Evolutionary conservation across 768 basidiomycete genomes (phyloP).

Genomic region (Russula earlei): DNA sequence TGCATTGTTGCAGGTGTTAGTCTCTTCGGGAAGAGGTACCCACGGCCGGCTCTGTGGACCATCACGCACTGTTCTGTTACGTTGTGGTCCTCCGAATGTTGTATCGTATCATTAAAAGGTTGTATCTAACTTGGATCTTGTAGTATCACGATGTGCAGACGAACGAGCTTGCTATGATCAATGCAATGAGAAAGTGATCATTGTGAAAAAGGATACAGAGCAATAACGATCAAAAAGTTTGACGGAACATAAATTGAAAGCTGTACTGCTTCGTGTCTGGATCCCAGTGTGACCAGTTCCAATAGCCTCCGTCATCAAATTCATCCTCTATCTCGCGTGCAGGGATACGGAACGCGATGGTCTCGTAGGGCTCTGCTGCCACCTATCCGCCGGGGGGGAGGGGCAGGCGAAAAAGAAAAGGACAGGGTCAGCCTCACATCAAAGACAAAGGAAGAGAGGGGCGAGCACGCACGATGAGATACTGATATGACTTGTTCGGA

Average conservation of each 20-base stretch:
- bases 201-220: background rate
- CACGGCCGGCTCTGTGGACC: background rate
- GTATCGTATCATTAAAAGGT: constrained; percentile 2
- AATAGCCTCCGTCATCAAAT: constrained; percentile 79
- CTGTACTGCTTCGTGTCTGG: constrained; percentile 98
- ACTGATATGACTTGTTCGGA: constrained; percentile 94
- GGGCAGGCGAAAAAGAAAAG: background rate
- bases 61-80: too few species aligned
- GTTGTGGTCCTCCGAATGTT: background rate
- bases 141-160: too few species aligned
- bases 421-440: constrained; percentile 16
- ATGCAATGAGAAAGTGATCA: too few species aligned
- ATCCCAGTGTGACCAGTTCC: constrained; percentile 99
- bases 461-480: constrained; percentile 74
- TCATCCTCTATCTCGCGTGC: constrained; percentile 96
- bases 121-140: background rate
- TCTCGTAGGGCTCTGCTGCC: constrained; percentile 98
- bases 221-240: constrained; percentile 28
- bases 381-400: too few species aligned
- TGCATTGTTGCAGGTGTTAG: background rate
- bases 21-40: too few species aligned
- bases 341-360: constrained; percentile 97
- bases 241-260: constrained; percentile 94
- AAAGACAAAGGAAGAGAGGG: background rate
- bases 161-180: too few species aligned